phyloP scores from a whole-genome alignment of 2,329 filamentous ascomycete species.

The Pseudocercospora vitis region DNA sequence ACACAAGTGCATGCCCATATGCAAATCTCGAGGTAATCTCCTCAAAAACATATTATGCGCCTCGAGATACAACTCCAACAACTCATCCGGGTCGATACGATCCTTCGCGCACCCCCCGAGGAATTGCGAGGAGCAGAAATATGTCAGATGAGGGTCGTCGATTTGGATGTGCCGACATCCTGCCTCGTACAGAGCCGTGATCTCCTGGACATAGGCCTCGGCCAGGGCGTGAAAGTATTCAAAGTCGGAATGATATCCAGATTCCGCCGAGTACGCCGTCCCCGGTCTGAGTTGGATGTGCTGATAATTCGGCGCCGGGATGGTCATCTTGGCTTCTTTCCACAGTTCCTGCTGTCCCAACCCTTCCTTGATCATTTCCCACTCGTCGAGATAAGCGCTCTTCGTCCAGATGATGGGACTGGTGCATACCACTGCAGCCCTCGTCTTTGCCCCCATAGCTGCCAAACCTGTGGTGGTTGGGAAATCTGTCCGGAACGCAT shows the following conservation, averaged over 20 bases:
- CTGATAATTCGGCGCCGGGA: conserved; percentile 35
- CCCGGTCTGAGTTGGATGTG: conserved; percentile 34
- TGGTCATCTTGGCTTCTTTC: conserved; percentile 30
- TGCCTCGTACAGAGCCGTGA: conserved; percentile 27
- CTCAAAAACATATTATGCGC: conserved; percentile 27
- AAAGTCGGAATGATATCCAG: conserved; percentile 30
- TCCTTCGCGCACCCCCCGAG: conserved; percentile 25
- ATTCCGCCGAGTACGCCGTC: conserved; percentile 28
- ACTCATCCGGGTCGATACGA: conserved; percentile 24
- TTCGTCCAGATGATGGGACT: conserved; percentile 25
- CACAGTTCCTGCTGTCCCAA: conserved; percentile 19
- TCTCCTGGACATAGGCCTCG: conserved; percentile 26
- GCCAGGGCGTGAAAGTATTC: conserved; percentile 34
- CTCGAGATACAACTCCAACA: conserved; percentile 30
- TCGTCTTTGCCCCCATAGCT: conserved; percentile 23
- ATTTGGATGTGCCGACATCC: conserved; percentile 30
- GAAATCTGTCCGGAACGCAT: conserved; percentile 29
- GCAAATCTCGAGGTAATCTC: conserved; percentile 23
- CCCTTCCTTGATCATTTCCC: conserved; percentile 23
- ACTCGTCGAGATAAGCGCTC: conserved; percentile 30
- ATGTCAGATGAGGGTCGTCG: conserved; percentile 33
- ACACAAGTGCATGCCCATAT: conserved; percentile 33
- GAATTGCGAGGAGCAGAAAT: conserved; percentile 32
- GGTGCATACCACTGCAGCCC: conserved; percentile 28
- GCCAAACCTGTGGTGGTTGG: conserved; percentile 26